Base-by-base conservation (phyloP, 129 eudicot species). In the Tagetes patula region DNA sequence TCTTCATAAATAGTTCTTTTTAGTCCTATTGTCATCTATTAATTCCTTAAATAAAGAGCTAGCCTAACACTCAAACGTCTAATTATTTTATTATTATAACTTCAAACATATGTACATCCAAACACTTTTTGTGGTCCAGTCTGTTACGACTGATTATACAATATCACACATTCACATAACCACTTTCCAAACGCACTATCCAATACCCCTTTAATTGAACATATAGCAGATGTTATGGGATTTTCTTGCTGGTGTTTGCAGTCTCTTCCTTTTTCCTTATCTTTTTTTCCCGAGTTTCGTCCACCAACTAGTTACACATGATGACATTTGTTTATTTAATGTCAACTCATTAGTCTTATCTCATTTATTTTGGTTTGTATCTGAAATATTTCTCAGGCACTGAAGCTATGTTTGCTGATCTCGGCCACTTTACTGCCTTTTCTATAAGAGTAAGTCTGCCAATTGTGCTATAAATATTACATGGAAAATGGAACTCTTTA, bases 341-440 rank as follows among this genome's bases (percentile, higher is more conserved):
- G 3, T 11, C 43, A 67, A 30, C 40, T 67, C 20, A 36, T 36
- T 20, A 20, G 27, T 20, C 27, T 20, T 20, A 20, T 20, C 50
- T 52, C 40, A 38, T 56, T 55, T 12, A 58, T 45, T 45, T 1
- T 46, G 47, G 36, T 59, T 72, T 60, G 8, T n/a, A 33, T 78
- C 69, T 72, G 41, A 54, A 63, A 54, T 3, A 46, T 10, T 68
- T 39, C 8, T 39, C 87, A 94, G 97, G 98, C 61, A 86, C 96
- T 37, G 98, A 94, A 83, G 91, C 98, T 27, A 94, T 90, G 93
- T 94, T 90, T 83, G 98, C 97, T 2, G 98, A 94, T 83, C 87
- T 94, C 31, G 99, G 99, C 76, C 97, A 88, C 69, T 95, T 90
- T 71, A 81, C 91, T 8, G 86, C 91, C 70, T 66, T 79, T 75